phyloP scores from a whole-genome alignment of 73 alveolate genomes.

The Stentor coeruleus region DNA sequence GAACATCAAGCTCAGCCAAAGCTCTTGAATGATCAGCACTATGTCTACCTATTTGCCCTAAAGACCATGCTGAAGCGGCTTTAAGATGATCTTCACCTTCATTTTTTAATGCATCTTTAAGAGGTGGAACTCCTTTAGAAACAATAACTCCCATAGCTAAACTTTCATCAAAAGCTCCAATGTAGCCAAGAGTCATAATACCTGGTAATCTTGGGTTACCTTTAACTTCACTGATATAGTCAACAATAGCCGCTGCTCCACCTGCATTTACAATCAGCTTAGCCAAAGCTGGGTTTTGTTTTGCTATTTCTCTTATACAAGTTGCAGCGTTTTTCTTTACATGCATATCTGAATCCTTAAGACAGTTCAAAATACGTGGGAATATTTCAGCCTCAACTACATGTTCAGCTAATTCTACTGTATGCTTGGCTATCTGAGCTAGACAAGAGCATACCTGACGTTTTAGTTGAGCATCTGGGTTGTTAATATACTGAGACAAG shows the following conservation, averaged over 20 bases:
- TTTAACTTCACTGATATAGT: constrained; percentile 93
- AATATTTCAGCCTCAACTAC: constrained; percentile 96
- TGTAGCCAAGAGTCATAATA: constrained; percentile 96
- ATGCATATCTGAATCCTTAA: constrained; percentile 84
- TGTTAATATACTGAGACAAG: constrained; percentile 41
- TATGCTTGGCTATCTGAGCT: constrained; percentile 98
- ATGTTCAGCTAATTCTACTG: constrained; percentile 98
- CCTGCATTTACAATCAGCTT: constrained; percentile 99
- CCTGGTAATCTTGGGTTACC: constrained; percentile 95
- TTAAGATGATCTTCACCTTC: constrained; percentile 98
- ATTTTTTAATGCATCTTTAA: constrained; percentile 90
- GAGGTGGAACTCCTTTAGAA: constrained; percentile 61
- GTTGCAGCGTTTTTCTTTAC: constrained; percentile 99
- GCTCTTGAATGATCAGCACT: constrained; percentile 98
- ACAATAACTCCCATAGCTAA: constrained; percentile 98
- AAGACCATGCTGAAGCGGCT: constrained; percentile 92
- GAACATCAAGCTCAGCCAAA: constrained; percentile 97
- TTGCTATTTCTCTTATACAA: constrained; percentile 99
- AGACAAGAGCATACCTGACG: constrained; percentile 97
- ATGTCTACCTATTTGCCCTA: constrained; percentile 98
- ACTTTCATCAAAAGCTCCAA: constrained; percentile 94
- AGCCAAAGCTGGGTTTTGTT: constrained; percentile 98
- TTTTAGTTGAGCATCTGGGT: constrained; percentile 62
- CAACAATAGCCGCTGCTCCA: constrained; percentile 97
- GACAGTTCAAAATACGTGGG: constrained; percentile 98